phyloP scores from a whole-genome alignment of 2,329 filamentous ascomycete genomes.

The Bipolaris bicolor region DNA sequence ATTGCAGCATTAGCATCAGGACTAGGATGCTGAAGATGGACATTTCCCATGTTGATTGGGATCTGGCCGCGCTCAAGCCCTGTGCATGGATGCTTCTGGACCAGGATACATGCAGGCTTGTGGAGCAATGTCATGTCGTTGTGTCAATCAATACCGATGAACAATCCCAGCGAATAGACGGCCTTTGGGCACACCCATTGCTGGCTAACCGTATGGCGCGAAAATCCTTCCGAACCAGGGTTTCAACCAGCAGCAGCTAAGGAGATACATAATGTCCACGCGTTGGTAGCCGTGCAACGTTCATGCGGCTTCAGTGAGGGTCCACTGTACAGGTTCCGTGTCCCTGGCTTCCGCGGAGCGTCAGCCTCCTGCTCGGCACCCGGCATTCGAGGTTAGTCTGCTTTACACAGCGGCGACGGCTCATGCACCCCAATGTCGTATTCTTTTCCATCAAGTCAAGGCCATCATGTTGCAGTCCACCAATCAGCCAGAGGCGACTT shows the following conservation, averaged over 20 bases:
- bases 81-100: background rate
- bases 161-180: background rate
- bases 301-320: background rate
- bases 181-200: background rate
- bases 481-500: background rate
- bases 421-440: background rate
- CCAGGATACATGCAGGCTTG: slow-evolving; percentile 5
- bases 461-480: background rate
- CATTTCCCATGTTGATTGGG: slow-evolving; percentile 2
- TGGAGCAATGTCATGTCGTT: background rate
- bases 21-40: background rate
- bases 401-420: background rate
- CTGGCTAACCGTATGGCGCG: background rate
- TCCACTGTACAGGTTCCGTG: background rate
- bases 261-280: no score
- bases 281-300: background rate
- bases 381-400: background rate
- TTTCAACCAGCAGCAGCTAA: background rate
- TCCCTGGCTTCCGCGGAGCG: slow-evolving; percentile 5
- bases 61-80: background rate
- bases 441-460: background rate
- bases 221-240: background rate
- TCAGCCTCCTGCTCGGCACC: background rate
- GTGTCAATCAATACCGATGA: background rate
- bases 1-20: slow-evolving; percentile 9